Percentiles rank a stretch among this genome's conserved stretches.
Evolutionary conservation across 139 green algal species (phyloP).

Genomic region (Parachlorella kessleri): DNA sequence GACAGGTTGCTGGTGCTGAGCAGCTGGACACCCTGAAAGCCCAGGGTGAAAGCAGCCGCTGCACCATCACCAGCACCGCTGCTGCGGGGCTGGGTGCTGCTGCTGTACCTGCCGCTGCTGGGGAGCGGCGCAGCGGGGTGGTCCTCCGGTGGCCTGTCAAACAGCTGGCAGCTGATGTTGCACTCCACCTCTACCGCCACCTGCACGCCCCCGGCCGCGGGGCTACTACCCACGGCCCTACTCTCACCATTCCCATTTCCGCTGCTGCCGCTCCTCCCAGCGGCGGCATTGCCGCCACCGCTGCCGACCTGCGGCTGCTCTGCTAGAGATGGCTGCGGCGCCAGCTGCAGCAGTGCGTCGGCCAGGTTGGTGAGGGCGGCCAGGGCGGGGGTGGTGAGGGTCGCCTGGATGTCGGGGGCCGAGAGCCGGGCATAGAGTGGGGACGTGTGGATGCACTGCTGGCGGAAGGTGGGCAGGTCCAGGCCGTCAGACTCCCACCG

Average conservation of each 20-base stretch:
- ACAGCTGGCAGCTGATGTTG: conserved; percentile 9
- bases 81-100: not conserved
- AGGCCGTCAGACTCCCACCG: not conserved
- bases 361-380: conserved; percentile 18
- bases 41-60: not conserved
- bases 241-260: too few relatives aligned
- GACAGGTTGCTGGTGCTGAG: conserved; percentile 4
- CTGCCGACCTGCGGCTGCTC: not conserved
- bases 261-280: not conserved
- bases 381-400: conserved; percentile 5
- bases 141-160: too few relatives aligned
- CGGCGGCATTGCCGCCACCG: not conserved
- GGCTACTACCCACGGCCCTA: not conserved
- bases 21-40: not conserved
- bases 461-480: not conserved
- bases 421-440: not conserved
- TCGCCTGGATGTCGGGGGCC: not conserved
- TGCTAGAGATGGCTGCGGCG: not conserved
- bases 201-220: conserved; percentile 13
- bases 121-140: too few relatives aligned
- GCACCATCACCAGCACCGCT: too few relatives aligned
- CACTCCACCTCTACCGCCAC: conserved; percentile 27
- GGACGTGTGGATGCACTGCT: not conserved
- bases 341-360: conserved; percentile 19
- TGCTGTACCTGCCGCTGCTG: too few relatives aligned